Evolutionary conservation across 139 green algal genomes (phyloP), one percentile per base, ranked within the genome.

Genomic region (Bryopsis sp.): DNA sequence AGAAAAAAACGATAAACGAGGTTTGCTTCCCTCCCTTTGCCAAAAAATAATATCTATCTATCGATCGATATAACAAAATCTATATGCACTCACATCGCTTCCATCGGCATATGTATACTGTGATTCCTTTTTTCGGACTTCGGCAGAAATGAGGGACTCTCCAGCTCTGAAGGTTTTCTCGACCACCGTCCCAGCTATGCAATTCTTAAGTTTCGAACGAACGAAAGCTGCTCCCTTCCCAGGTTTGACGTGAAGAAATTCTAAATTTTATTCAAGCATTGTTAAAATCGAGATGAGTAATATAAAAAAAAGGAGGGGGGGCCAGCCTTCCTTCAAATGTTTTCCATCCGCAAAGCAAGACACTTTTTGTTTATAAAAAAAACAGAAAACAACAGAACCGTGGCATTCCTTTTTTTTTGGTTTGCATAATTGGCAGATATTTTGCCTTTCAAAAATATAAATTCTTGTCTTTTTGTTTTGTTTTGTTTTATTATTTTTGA

Each of bases 171-270:
- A 99, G 0, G 95, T 99, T 74, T 93, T 90, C 62, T 97, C 94
- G 0, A 96, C 78, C 2, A 84, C 89, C 72, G 90, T 73, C 68
- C 83, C 81, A 0, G 88, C 97, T 36, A 98, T 74, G 73, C 88
- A 94, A 82, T 98, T 98, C 71, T 93, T 95, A 0, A 99, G 80
- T 86, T 98, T 99, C 29, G 90, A 87, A 39, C 95, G 85, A 58
- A 99, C 93, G 76, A 99, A 99, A 2, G 95, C 93, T 5, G 90
- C 79, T 7, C 94, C 95, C 75, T 98, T 99, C 47, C 95, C 95
- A 36, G 95, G 95, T 85, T 99, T 99, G 1, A 96, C 90, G 74
- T 96, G 90, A 54, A 95, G 62, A 99, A 94, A 75, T 99, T 94
- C 66, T 74, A 75, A 98, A 97, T 76, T 99, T 95, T 86, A 77